Base-by-base conservation (phyloP, 2,329 filamentous ascomycete genomes). In the Aspergillus sp. region DNA sequence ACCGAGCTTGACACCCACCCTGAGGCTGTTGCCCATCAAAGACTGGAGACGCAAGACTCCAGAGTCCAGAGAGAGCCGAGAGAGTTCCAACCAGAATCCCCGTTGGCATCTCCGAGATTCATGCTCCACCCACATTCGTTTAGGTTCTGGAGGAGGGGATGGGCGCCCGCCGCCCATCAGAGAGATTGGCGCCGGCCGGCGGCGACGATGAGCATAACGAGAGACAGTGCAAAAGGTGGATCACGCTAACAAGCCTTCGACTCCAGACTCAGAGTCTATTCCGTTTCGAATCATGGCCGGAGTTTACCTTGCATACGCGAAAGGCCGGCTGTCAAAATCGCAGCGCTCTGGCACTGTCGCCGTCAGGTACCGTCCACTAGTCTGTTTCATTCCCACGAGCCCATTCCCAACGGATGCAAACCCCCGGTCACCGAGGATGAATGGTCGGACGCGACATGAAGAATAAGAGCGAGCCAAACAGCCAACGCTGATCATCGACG, bases 311-410 rank as follows among this genome's bases (percentile, higher is more conserved):
- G 27, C 31, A 40, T 53, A 52, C 40, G 47, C 39, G 50, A 57
- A 58, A 31, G 27, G 27, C 35, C 45, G 56, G 31, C 44, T 47
- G 33, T 55, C 58, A 52, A 54, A 51, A 55, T 59, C 50, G 49
- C 56, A 64, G 44, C 58, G 3, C 12, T 37, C 61, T 58, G 37
- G 46, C 56, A 59, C 27, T 31, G 27, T 31, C 27, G 27, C 27
- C 27, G 51, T 59, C 58, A 65, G 62, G 63, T 64, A 64, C 62
- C 60, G 57, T 52, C 43, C 43, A 49, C 35, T 44, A 35, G 35
- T 31, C 27, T 54, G 43, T 59, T 59, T 56, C 54, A 54, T 59
- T 52, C 52, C 62, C 59, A 62, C 52, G 54, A 62, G 55, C 52
- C 44, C 27, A n/a, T 46, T 46, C 35, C 15, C 27, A n/a, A 40